Evolutionary conservation across 116 monocot species (phyloP).

Genomic region (Iris pallida): DNA sequence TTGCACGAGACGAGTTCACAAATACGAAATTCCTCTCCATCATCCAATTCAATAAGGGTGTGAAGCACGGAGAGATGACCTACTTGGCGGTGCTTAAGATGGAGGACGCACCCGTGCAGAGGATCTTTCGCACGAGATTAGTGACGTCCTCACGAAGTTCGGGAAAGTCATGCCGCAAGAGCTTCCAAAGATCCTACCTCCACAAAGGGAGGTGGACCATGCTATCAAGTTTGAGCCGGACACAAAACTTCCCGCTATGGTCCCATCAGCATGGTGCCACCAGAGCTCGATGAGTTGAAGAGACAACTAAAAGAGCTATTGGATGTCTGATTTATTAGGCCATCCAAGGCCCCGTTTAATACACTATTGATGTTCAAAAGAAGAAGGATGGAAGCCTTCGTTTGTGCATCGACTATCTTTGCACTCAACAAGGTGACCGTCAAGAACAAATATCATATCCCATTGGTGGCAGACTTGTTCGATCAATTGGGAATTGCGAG

Average conservation of each 20-base stretch:
- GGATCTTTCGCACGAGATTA: neutral
- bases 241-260: neutral
- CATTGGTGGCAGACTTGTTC: neutral
- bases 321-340: neutral
- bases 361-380: neutral
- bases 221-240: neutral
- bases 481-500: neutral
- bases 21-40: no score
- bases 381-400: neutral
- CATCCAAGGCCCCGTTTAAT: neutral
- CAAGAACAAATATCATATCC: neutral
- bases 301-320: neutral
- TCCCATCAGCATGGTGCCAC: neutral
- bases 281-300: neutral
- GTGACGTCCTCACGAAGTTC: neutral
- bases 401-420: neutral
- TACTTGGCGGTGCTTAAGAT: no score
- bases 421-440: neutral
- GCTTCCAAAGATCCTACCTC: neutral
- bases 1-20: no score
- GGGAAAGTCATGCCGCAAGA: neutral
- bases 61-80: no score
- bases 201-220: neutral
- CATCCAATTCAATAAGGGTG: no score
- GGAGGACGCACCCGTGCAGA: no score